Base-by-base conservation (phyloP, 805 yeast species). In the Geotrichum ghanense region DNA sequence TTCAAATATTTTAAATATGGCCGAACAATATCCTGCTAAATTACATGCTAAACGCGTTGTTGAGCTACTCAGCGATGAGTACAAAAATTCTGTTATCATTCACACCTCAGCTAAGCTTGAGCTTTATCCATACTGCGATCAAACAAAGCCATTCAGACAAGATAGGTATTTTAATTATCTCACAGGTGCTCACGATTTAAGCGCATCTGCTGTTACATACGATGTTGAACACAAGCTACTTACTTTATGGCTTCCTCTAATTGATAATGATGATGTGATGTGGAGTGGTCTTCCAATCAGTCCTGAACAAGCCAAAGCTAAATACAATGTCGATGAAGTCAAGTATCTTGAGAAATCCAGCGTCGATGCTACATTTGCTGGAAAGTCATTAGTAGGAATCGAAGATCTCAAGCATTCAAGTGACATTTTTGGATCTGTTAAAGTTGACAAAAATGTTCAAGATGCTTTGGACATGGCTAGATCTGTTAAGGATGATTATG, bases 261-360 rank as follows among this genome's bases (percentile, higher is more conserved):
- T 90, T 35, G 95, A 88, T 58, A 66, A 73, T 40, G 97, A 92
- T 41, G 96, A 86, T 59, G 83, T 90, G 39, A 83, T 92, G 87
- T 90, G 98, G 98, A 81, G 92, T 48, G 98, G 98, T 0, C 59
- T 82, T 64, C 98, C 98, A 3, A 52, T 86, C 45, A 67, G 76
- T 35, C 52, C 72, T 2, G 80, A 81, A 42, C 79, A 81, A 17
- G 96, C 96, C 0, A 46, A 63, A 43, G 60, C 68, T 19, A 72
- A 70, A 50, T 90, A 66, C 55, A 95, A 90, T 57, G 89, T 87
- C 24, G 97, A 92, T 62, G 82, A 77, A 40, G 94, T 89, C 42
- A 62, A 75, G 48, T 84, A 81, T 56, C 58, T 88, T 42, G 64
- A 64, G 24, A 45, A 52, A 1, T 64, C 63, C 2, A 44, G 52